Conservation (phyloP, 441 rosid species). For the Sinapis alba region DNA sequence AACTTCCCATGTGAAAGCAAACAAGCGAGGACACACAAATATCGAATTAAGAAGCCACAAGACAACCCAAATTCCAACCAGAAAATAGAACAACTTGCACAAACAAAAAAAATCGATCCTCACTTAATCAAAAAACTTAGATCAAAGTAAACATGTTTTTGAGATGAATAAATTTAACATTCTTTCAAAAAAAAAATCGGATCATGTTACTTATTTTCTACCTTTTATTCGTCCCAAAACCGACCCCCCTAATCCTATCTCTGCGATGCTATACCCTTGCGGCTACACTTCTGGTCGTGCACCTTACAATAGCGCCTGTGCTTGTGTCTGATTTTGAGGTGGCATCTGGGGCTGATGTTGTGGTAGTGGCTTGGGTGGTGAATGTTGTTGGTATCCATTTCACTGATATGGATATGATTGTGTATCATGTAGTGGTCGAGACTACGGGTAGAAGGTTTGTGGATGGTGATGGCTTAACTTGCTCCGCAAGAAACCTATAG, state of each 20-base stretch:
- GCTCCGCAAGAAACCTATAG: not conserved
- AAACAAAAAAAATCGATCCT: not conserved
- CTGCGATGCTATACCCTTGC: not conserved
- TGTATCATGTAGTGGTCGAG: not conserved
- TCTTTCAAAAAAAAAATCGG: no score
- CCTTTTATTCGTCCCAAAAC: constrained; percentile 4
- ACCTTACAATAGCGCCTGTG: not conserved
- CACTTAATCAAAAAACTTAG: no score
- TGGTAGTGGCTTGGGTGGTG: not conserved
- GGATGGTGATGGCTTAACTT: not conserved
- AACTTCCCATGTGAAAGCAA: not conserved
- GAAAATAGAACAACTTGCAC: not conserved
- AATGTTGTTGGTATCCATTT: not conserved
- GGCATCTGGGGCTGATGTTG: not conserved
- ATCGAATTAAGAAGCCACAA: not conserved
- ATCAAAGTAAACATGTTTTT: no score
- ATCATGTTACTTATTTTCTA: not conserved
- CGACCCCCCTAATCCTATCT: not conserved
- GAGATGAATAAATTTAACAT: no score
- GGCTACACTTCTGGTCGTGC: not conserved
- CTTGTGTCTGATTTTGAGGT: no score
- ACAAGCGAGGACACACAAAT: not conserved
- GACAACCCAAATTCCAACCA: not conserved
- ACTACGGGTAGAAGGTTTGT: constrained; percentile 1
- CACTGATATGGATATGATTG: not conserved